phyloP scores from a whole-genome alignment of 176 grass and related monocot genomes.

The Thalia dealbata region DNA sequence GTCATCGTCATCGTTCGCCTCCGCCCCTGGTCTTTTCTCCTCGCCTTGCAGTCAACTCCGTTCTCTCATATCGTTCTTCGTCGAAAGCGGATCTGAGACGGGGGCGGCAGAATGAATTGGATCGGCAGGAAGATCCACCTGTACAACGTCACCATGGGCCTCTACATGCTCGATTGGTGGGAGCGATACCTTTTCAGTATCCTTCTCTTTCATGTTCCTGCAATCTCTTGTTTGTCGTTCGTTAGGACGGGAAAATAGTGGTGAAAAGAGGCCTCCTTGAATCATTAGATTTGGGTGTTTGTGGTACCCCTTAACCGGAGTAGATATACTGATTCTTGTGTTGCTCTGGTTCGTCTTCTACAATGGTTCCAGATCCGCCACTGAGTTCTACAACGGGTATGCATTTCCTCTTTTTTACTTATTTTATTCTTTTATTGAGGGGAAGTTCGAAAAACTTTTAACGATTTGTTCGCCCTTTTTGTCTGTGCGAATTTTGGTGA shows the following conservation, averaged over 20 bases:
- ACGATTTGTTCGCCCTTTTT: no score
- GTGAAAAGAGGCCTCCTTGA: not conserved
- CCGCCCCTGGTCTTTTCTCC: no score
- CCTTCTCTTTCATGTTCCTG: slow-evolving; percentile 1
- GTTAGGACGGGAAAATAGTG: not conserved
- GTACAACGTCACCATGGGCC: slow-evolving; percentile 33
- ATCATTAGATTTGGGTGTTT: not conserved
- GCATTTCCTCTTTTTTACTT: not conserved
- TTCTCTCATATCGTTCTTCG: no score
- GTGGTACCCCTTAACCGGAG: slow-evolving; percentile 17
- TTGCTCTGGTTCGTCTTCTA: slow-evolving; percentile 71
- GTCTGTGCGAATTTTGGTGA: no score
- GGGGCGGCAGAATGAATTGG: slow-evolving; percentile 20
- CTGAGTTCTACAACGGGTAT: slow-evolving; percentile 50
- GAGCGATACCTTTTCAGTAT: slow-evolving; percentile 41
- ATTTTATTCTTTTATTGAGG: not conserved
- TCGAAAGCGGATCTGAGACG: not conserved
- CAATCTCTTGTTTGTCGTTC: not conserved
- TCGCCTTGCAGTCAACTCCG: no score
- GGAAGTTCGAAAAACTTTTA: no score
- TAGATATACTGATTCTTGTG: slow-evolving; percentile 64
- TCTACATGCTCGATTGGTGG: slow-evolving; percentile 34
- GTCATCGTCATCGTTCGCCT: no score
- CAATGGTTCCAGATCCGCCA: slow-evolving; percentile 53
- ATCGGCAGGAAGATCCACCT: slow-evolving; percentile 31